Evolutionary conservation across 2,329 filamentous ascomycete species (phyloP).

Genomic region (Claviceps maximensis): DNA sequence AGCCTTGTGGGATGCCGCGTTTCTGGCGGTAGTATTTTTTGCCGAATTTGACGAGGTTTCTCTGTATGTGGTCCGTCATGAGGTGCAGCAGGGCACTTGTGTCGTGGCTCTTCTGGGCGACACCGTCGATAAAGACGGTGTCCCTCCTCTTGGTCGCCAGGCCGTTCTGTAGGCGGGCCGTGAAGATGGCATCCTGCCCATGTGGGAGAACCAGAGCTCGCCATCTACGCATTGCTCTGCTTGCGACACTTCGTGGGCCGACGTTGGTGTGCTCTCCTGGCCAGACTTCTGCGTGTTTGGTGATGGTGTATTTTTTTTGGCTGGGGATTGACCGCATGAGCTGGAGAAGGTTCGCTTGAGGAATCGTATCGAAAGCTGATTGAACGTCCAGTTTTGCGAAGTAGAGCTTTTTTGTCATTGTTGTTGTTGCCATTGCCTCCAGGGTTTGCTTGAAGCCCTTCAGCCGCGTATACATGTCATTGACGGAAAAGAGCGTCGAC

Average conservation of each 20-base stretch:
- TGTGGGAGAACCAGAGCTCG: slow-evolving; percentile 34
- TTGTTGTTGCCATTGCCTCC: slow-evolving; percentile 14
- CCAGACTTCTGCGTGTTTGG: slow-evolving; percentile 61
- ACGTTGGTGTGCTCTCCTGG: slow-evolving; percentile 23
- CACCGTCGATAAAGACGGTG: slow-evolving; percentile 65
- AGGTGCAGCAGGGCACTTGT: slow-evolving; percentile 52
- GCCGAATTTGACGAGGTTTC: slow-evolving; percentile 78
- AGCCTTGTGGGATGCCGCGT: slow-evolving; percentile 84
- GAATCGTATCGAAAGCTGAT: slow-evolving; percentile 90
- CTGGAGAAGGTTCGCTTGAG: slow-evolving; percentile 58
- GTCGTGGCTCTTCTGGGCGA: slow-evolving; percentile 42
- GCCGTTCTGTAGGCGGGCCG: slow-evolving; percentile 28
- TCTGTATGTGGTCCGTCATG: slow-evolving; percentile 64
- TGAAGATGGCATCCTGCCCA: slow-evolving; percentile 29
- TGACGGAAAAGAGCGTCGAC: slow-evolving; percentile 66
- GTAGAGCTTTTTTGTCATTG: slow-evolving; percentile 39
- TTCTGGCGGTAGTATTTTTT: slow-evolving; percentile 83
- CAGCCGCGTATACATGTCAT: slow-evolving; percentile 64
- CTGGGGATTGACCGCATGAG: slow-evolving; percentile 47
- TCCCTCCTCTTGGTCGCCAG: slow-evolving; percentile 39
- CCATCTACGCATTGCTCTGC: slow-evolving; percentile 36
- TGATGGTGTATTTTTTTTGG: slow-evolving; percentile 53
- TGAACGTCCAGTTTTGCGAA: slow-evolving; percentile 90
- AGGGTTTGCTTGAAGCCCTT: slow-evolving; percentile 51
- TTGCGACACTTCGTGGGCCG: slow-evolving; percentile 10